A percentile compares a stretch with the other conserved stretches of the same genome.
Conservation (phyloP, 2,329 filamentous ascomycete species). For the Neurospora sp. region DNA sequence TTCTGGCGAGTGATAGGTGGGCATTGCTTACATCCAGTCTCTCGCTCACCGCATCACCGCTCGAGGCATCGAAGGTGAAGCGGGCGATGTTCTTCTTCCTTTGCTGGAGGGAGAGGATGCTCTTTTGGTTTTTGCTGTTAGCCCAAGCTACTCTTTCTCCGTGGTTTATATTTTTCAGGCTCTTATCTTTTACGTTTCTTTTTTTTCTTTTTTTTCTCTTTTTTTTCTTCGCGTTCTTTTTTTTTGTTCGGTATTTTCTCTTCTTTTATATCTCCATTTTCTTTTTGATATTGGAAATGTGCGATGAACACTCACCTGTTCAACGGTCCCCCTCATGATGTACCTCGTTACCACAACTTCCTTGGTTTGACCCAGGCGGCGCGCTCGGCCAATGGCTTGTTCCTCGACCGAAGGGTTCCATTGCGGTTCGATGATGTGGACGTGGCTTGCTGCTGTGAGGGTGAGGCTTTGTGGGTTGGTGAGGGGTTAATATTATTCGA, state of each 20-base stretch:
- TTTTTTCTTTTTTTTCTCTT: accelerated
- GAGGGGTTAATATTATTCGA: background rate
- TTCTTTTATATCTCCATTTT: no score
- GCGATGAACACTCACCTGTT: conserved; percentile 5
- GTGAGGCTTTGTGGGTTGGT: background rate
- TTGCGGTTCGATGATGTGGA: conserved; percentile 8
- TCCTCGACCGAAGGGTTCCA: conserved; percentile 8
- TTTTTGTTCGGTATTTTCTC: no score
- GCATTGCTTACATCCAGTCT: background rate
- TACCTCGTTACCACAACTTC: conserved; percentile 2
- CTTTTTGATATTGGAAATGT: background rate
- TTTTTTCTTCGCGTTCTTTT: background rate
- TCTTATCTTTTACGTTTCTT: background rate
- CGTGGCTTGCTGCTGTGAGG: conserved; percentile 1
- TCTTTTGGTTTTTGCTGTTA: background rate
- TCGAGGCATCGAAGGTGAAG: background rate
- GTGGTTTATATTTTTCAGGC: no score
- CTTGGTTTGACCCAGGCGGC: conserved; percentile 2
- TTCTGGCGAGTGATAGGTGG: background rate
- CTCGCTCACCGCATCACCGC: background rate
- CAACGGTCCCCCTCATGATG: background rate
- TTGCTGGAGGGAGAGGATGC: conserved; percentile 1
- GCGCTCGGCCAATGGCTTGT: conserved; percentile 4
- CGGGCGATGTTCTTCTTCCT: conserved; percentile 1
- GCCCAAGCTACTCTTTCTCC: background rate